Percentiles rank a stretch among this genome's conserved stretches.
phyloP scores from a whole-genome alignment of 2,329 filamentous ascomycete genomes.

The Chaetothyriales sp. region DNA sequence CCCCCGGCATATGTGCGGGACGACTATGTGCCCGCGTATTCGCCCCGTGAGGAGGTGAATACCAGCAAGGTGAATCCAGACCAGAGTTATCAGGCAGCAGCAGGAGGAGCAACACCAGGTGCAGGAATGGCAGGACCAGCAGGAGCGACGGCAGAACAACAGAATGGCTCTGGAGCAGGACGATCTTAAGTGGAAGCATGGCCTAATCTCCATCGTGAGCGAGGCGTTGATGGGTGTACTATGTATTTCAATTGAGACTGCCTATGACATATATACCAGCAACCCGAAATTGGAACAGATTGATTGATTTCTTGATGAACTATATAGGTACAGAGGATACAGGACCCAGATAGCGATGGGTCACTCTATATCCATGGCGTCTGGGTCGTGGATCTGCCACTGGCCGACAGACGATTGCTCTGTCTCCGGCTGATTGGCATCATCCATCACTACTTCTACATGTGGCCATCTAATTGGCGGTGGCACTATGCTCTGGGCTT shows the following conservation, averaged over 20 bases:
- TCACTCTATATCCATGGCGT: constrained; percentile 20
- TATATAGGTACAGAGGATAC: background rate
- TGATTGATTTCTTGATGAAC: background rate
- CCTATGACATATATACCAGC: too few species aligned
- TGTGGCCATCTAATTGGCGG: background rate
- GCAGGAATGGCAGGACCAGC: constrained; percentile 4
- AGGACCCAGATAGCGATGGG: background rate
- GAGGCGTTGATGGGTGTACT: background rate
- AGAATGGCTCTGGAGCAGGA: background rate
- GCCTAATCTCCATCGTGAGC: background rate
- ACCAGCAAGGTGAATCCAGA: constrained; percentile 18
- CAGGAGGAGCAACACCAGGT: background rate
- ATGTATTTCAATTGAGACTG: background rate
- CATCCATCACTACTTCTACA: background rate
- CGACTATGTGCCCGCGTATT: constrained; percentile 16
- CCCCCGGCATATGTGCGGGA: constrained; percentile 11
- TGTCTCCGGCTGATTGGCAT: background rate
- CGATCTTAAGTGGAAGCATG: background rate
- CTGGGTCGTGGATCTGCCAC: constrained; percentile 1
- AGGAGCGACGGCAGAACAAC: background rate
- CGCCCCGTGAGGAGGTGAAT: constrained; percentile 11
- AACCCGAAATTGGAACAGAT: background rate
- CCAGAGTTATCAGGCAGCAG: constrained; percentile 10
- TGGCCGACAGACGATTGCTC: background rate
- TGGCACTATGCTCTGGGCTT: background rate